These are phyloP conservation scores for Macrophomina pseudophaseolina DNA, from an alignment of 2,329 filamentous ascomycete species.

Conservation along the genomic window DNA sequence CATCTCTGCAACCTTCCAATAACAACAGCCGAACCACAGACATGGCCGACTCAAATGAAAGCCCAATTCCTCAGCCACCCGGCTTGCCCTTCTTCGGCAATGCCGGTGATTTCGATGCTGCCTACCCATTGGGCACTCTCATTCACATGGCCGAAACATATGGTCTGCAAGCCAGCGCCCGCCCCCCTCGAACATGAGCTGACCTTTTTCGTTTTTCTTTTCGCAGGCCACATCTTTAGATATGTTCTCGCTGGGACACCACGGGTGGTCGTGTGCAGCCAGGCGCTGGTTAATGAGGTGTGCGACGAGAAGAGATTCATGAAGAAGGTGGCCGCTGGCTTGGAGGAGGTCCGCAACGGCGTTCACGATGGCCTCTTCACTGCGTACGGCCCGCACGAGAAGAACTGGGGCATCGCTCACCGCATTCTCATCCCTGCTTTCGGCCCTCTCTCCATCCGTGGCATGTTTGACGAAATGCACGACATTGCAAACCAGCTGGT, in stretches of 20 bases:
- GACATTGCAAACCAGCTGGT: conserved; percentile 70
- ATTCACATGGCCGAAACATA: conserved; percentile 66
- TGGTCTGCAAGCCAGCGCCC: conserved; percentile 50
- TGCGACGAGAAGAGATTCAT: conserved; percentile 45
- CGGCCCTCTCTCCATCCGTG: conserved; percentile 69
- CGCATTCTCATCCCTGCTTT: conserved; percentile 71
- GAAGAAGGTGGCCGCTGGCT: conserved; percentile 37
- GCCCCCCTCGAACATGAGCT: neutral
- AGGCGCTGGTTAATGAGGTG: conserved; percentile 46
- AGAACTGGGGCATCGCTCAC: conserved; percentile 62
- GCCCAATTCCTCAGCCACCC: conserved; percentile 66
- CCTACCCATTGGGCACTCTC: conserved; percentile 62
- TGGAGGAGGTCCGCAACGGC: conserved; percentile 43
- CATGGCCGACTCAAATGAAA: conserved; percentile 22
- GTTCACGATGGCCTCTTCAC: conserved; percentile 50
- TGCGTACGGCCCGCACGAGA: conserved; percentile 44
- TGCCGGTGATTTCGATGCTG: conserved; percentile 64
- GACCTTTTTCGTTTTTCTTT: neutral
- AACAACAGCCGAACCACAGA: neutral
- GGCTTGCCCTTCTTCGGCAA: conserved; percentile 71
- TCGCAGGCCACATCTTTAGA: conserved; percentile 41
- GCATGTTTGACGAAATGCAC: conserved; percentile 65
- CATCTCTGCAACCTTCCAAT: neutral
- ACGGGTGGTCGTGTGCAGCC: conserved; percentile 39
- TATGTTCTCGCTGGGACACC: conserved; percentile 36